Base-by-base conservation (phyloP, 352 stramenopile species). In the Plasmopara viticola region DNA sequence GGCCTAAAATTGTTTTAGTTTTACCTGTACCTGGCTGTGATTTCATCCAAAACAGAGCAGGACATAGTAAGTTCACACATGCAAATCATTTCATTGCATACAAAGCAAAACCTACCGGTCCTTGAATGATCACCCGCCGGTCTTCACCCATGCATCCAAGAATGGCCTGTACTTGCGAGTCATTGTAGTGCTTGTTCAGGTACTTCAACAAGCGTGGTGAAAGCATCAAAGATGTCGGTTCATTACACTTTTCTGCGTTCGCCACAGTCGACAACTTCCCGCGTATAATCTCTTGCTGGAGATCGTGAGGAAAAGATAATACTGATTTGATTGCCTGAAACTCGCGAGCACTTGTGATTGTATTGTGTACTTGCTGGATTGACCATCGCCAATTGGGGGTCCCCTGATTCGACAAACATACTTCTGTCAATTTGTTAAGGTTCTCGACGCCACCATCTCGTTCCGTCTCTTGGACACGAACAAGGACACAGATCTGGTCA, bases 1-100 rank as follows among this genome's bases (percentile, higher is more conserved):
- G 61, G 7, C 82, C 82, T 1, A 93, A 49, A 46, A 93, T 87
- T 1, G 82, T 93, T 55, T 88, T 88, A 2, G 79, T 90, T 66
- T 93, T 93, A 14, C 82, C 82, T 37, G 82, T 93, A 15, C 82
- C 82, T 41, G 82, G 82, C 78, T 90, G 51, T 12, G 42, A 37
- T 41, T 39, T 44, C 2, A 33, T 6, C 6, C 37, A 40, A 28
- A 42, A 40, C 6, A 46, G 30, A 25, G 20, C 20, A 25, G 20
- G 20, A 25, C 20, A 25, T 25, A 25, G 20, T 25, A 3, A 25
- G 20, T 25, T 25, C 20, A 25, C 20, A 25, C 20, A 25, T 25
- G 20, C 20, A 25, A 25, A 3, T 25, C 20, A 25, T 25, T n/a
- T 25, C 20, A 25, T 3, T 3, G 20, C 20, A 1, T 17, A 43